phyloP scores from a whole-genome alignment of 176 grass and related monocot species.

The Oryza glumipatula region DNA sequence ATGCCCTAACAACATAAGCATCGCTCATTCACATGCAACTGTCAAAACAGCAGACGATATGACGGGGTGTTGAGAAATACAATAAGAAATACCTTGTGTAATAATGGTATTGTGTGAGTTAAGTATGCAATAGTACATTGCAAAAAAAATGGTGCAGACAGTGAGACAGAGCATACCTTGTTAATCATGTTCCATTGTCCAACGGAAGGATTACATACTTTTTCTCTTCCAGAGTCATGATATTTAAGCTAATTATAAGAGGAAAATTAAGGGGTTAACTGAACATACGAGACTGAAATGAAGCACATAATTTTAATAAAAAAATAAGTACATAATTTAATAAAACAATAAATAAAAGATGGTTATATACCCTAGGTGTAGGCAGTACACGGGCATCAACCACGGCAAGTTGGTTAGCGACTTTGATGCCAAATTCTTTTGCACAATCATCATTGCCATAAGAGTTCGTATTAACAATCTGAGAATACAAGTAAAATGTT shows the following conservation, averaged over 20 bases:
- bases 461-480: constrained; percentile 57
- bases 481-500: constrained; percentile 18
- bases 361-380: constrained; percentile 52
- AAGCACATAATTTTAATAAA: not conserved
- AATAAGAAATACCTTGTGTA: not conserved
- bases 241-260: constrained; percentile 76
- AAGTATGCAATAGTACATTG: not conserved
- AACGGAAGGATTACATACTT: constrained; percentile 52
- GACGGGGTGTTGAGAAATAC: not conserved
- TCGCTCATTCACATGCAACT: not conserved
- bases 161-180: constrained; percentile 50
- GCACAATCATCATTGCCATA: constrained; percentile 54
- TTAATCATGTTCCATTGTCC: constrained; percentile 96
- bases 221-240: constrained; percentile 72
- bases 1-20: not conserved
- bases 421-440: constrained; percentile 77
- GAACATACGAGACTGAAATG: not conserved
- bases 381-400: constrained; percentile 78
- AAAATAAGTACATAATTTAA: not conserved
- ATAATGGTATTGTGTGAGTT: too few species aligned
- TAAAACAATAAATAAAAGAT: not conserved
- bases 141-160: too few species aligned
- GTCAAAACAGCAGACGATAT: not conserved
- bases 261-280: not conserved
- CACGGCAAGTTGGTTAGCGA: constrained; percentile 53